These are phyloP conservation scores for Pelargonium cotyledonis DNA, from an alignment of 441 rosid species.

Conservation along the genomic window DNA sequence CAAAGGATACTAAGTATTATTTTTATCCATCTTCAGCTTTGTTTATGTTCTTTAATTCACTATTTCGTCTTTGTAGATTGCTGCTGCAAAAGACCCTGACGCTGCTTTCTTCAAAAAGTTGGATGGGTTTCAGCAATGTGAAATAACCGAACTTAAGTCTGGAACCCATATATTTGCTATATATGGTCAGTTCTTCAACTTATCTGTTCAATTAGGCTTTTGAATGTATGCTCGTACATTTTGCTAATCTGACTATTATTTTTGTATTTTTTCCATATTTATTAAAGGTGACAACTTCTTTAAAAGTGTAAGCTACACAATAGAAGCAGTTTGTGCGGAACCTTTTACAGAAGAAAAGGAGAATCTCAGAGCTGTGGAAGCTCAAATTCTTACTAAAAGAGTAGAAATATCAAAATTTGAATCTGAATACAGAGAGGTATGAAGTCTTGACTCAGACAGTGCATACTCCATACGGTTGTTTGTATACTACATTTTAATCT, in stretches of 20 bases:
- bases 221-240: slow-evolving; percentile 4
- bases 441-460: slow-evolving; percentile 7
- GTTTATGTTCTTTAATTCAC: slow-evolving; percentile 15
- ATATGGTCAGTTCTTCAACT: slow-evolving; percentile 54
- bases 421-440: slow-evolving; percentile 83
- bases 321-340: slow-evolving; percentile 80
- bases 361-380: slow-evolving; percentile 69
- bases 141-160: slow-evolving; percentile 73
- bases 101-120: slow-evolving; percentile 78
- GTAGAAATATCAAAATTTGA: slow-evolving; percentile 83
- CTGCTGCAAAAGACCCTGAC: slow-evolving; percentile 83
- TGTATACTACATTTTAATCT: slow-evolving; percentile 9
- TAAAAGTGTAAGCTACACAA: slow-evolving; percentile 71
- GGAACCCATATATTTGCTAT: slow-evolving; percentile 84
- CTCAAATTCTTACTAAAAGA: slow-evolving; percentile 68
- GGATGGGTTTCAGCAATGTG: slow-evolving; percentile 94
- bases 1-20: background rate
- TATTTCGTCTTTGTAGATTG: slow-evolving; percentile 35
- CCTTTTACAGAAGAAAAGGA: slow-evolving; percentile 63
- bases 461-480: background rate
- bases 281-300: slow-evolving; percentile 86
- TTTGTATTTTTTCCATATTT: slow-evolving; percentile 14
- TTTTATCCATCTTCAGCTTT: slow-evolving; percentile 6
- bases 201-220: slow-evolving; percentile 15
- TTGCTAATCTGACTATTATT: slow-evolving; percentile 14